Base-by-base conservation (phyloP, 306 rosid genomes). In the Quercus parvula region DNA sequence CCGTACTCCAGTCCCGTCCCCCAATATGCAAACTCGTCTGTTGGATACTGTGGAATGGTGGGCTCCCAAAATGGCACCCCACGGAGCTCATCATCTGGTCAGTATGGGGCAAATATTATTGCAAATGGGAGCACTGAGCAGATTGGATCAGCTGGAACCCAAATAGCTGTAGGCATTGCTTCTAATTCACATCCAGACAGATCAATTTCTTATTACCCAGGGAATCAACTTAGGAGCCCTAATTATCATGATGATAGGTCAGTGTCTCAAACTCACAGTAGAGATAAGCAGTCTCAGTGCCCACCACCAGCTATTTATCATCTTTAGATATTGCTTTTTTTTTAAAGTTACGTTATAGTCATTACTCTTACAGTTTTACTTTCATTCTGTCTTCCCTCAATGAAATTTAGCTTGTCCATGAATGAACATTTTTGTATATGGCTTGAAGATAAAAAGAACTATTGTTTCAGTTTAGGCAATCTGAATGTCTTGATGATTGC, bases 101-200 rank as follows among this genome's bases (percentile, higher is more conserved):
- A 55, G 15, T 79, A 77, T 41, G 82, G 82, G 57, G 11, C 41
- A 25, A 52, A 49, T 54, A 33, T 73, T 33, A 33, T 66, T 54
- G 57, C 68, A 57, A 79, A 71, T 82, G 83, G 74, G 46, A 78
- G 81, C 77, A 41, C 31, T 17, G 74, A 69, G 14, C 87, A 25
- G 79, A 46, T 63, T 25, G 87, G 79, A 72, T 76, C 73, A 58
- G 74, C 78, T 2, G 71, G 66, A 52, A 52, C 72, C 22, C 75
- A 52, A 49, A 52, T 30, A 57, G 51, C 55, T 1, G 13, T 7
- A 4, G 70, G 63, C 72, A 5, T 24, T 27, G 64, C 82, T 75
- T 75, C 79, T 2, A 55, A 35, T 75, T 76, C 57, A 24, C 81
- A 61, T 64, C 70, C 77, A 2, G 77, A 15, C 33, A 46, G 81